Conservation (phyloP, 805 yeast genomes). For the Hanseniaspora osmophila region DNA sequence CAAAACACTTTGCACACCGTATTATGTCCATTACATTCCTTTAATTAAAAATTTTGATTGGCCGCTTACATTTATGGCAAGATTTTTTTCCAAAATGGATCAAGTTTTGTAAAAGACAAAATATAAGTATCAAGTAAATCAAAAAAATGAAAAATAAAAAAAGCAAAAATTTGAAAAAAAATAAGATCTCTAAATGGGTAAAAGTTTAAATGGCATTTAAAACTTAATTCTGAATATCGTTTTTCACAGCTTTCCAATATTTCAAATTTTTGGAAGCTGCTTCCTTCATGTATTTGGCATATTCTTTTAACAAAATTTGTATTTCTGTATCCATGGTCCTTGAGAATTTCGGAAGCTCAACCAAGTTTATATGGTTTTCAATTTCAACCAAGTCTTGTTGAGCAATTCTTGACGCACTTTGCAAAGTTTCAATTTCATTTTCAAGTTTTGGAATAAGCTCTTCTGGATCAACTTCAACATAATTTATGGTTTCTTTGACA, state of each 20-base stretch:
- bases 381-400: slow-evolving; percentile 22
- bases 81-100: slow-evolving; percentile 54
- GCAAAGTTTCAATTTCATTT: slow-evolving; percentile 14
- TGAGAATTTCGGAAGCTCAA: slow-evolving; percentile 21
- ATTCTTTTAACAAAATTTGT: slow-evolving; percentile 13
- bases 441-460: slow-evolving; percentile 10
- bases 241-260: slow-evolving; percentile 17
- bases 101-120: slow-evolving; percentile 13
- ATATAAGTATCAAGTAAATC: too few species aligned
- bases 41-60: slow-evolving; percentile 57
- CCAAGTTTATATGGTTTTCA: slow-evolving; percentile 17
- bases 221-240: not conserved
- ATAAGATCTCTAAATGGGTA: not conserved
- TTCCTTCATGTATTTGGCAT: slow-evolving; percentile 18
- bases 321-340: slow-evolving; percentile 15
- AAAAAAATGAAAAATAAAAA: slow-evolving; percentile 1
- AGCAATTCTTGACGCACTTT: slow-evolving; percentile 13
- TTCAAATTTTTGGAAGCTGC: slow-evolving; percentile 18
- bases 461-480: slow-evolving; percentile 18
- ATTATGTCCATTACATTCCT: slow-evolving; percentile 66
- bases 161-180: not conserved
- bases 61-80: slow-evolving; percentile 29
- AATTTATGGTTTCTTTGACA: slow-evolving; percentile 20
- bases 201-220: not conserved
- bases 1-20: slow-evolving; percentile 60